Evolutionary conservation across 352 stramenopile genomes (phyloP).

Genomic region (Phytophthora multivora): DNA sequence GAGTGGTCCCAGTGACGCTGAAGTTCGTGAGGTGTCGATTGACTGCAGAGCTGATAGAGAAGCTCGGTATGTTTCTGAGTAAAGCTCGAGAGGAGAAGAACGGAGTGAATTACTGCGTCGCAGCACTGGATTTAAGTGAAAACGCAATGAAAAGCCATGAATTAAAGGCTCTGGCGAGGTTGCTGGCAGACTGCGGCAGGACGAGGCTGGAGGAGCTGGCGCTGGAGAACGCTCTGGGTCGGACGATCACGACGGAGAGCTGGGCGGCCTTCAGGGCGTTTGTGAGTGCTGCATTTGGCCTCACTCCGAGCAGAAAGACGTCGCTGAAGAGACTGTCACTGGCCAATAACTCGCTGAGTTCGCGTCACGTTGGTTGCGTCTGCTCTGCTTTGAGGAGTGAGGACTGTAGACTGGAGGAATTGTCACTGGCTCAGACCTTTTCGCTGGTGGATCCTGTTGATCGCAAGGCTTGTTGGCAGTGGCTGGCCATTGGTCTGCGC

Average conservation of each 20-base stretch:
- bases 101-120: conserved; percentile 22
- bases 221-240: conserved; percentile 34
- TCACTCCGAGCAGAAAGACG: neutral
- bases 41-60: conserved; percentile 20
- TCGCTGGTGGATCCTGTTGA: conserved; percentile 34
- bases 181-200: conserved; percentile 15
- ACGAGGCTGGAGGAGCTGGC: conserved; percentile 27
- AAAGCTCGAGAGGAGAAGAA: neutral
- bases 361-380: conserved; percentile 32
- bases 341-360: conserved; percentile 37
- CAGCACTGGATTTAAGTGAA: conserved; percentile 38
- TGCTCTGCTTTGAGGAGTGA: conserved; percentile 39
- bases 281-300: conserved; percentile 26
- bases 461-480: conserved; percentile 37
- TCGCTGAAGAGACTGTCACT: conserved; percentile 36
- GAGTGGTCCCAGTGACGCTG: conserved; percentile 27
- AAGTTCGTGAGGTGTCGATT: conserved; percentile 31
- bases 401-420: conserved; percentile 21
- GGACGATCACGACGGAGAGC: conserved; percentile 19
- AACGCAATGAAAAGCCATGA: conserved; percentile 28
- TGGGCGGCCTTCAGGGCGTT: conserved; percentile 37
- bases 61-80: conserved; percentile 21
- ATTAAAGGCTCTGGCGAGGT: conserved; percentile 22
- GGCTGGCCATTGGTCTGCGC: conserved; percentile 34
- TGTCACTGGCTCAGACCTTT: conserved; percentile 32